Percentiles rank a stretch among this genome's conserved stretches.
phyloP scores from a whole-genome alignment of 2,329 filamentous ascomycete species.

The Calonectria pauciramosa region DNA sequence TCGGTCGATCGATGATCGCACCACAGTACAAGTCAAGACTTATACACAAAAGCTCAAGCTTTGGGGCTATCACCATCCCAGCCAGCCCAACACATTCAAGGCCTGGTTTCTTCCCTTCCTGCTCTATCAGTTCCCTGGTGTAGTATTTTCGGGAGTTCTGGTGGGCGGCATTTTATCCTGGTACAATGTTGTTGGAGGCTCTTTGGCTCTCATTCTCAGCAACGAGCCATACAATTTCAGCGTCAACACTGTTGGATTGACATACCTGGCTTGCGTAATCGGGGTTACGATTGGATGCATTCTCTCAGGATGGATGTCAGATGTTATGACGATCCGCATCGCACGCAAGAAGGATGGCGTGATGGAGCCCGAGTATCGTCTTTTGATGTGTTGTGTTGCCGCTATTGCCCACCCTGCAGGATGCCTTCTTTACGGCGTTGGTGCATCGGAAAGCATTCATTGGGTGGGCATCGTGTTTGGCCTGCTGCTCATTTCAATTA shows the following conservation, averaged over 20 bases:
- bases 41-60: slow-evolving; percentile 35
- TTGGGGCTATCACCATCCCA: slow-evolving; percentile 35
- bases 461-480: slow-evolving; percentile 44
- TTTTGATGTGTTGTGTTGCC: slow-evolving; percentile 40
- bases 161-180: slow-evolving; percentile 43
- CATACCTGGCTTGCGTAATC: slow-evolving; percentile 37
- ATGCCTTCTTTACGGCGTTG: slow-evolving; percentile 40
- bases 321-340: slow-evolving; percentile 35
- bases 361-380: slow-evolving; percentile 44
- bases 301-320: slow-evolving; percentile 40
- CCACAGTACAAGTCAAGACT: slow-evolving; percentile 18
- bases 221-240: slow-evolving; percentile 42
- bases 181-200: slow-evolving; percentile 40
- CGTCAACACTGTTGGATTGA: slow-evolving; percentile 38
- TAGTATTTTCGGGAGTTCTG: slow-evolving; percentile 40
- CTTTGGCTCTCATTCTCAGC: slow-evolving; percentile 38
- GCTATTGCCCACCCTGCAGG: slow-evolving; percentile 40
- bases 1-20: neutral
- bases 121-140: slow-evolving; percentile 32
- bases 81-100: slow-evolving; percentile 38
- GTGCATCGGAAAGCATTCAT: slow-evolving; percentile 40
- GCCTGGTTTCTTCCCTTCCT: slow-evolving; percentile 34
- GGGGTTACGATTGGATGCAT: slow-evolving; percentile 41
- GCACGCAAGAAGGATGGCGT: slow-evolving; percentile 40
- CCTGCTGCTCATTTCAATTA: slow-evolving; percentile 38